Percentiles rank a stretch among this genome's conserved stretches.
phyloP scores from a whole-genome alignment of 2,329 filamentous ascomycete genomes.

The Trichoderma harzianum region DNA sequence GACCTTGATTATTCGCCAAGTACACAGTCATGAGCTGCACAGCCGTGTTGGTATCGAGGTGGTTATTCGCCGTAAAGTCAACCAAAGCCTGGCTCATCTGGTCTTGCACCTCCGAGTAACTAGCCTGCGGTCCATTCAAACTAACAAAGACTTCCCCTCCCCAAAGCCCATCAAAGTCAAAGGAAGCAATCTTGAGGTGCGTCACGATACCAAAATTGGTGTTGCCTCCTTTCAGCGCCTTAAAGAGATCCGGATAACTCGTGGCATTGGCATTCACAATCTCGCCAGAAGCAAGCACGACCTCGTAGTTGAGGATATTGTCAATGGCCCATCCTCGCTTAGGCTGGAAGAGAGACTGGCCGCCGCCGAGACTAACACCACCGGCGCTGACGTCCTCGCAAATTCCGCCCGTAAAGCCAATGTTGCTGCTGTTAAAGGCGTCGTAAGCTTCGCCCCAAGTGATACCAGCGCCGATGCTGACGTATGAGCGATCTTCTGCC shows the following conservation, averaged over 20 bases:
- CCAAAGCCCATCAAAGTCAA: conserved; percentile 23
- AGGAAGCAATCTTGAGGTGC: conserved; percentile 25
- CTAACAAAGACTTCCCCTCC: conserved; percentile 2
- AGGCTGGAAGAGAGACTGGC: conserved; percentile 15
- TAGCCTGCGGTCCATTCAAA: conserved; percentile 1
- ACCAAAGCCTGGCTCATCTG: background rate
- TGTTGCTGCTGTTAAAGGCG: background rate
- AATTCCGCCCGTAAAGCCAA: background rate
- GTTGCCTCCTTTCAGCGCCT: conserved; percentile 44
- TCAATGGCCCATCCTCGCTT: conserved; percentile 41
- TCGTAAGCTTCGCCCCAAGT: conserved; percentile 20
- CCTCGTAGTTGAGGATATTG: conserved; percentile 35
- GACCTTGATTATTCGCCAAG: background rate
- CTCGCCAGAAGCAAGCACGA: conserved; percentile 36
- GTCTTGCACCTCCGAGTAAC: background rate
- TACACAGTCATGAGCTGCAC: conserved; percentile 10
- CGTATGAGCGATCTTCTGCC: conserved; percentile 19
- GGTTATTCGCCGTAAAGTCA: conserved; percentile 4
- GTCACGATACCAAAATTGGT: conserved; percentile 40
- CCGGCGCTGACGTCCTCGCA: background rate
- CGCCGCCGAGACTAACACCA: conserved; percentile 19
- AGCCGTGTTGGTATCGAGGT: background rate
- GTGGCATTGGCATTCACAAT: conserved; percentile 36
- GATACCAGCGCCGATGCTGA: conserved; percentile 38
- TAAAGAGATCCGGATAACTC: conserved; percentile 39